Conservation (phyloP, 2,329 filamentous ascomycete genomes). For the Diaporthe citri region DNA sequence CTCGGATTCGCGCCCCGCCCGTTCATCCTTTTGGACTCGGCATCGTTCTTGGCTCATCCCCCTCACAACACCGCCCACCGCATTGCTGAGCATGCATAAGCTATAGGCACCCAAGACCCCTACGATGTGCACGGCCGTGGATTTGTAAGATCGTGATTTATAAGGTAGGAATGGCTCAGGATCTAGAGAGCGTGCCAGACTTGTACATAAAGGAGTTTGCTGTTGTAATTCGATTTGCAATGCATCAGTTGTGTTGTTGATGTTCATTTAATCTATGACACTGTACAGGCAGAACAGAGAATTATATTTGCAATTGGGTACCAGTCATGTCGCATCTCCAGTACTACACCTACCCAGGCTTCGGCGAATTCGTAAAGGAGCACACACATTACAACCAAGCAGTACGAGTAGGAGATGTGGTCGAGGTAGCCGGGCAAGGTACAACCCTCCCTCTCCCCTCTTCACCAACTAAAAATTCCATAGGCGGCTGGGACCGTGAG, state of each 20-base stretch:
- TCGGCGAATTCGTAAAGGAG: constrained; percentile 15
- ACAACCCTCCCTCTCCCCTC: background rate
- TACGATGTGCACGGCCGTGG: background rate
- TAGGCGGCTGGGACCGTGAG: constrained; percentile 9
- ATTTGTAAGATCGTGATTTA: constrained; percentile 1
- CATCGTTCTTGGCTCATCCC: constrained; percentile 20
- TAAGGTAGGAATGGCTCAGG: background rate
- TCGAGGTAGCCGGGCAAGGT: constrained; percentile 16
- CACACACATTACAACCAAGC: constrained; percentile 22
- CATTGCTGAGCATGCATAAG: background rate
- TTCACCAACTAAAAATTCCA: no score
- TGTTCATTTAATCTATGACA: background rate
- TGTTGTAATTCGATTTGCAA: background rate
- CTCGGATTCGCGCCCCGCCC: constrained; percentile 11
- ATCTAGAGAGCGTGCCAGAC: no score
- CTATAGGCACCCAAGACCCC: background rate
- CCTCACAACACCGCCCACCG: no score
- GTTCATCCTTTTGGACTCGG: constrained; percentile 25
- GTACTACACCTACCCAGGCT: constrained; percentile 9
- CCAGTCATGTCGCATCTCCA: constrained; percentile 6
- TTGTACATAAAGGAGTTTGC: background rate
- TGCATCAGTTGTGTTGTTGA: background rate
- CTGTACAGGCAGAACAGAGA: background rate
- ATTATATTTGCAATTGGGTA: background rate
- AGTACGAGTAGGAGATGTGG: background rate